These are phyloP conservation scores for Ganoderma sinense DNA, from an alignment of 1,284 basidiomycete species.

Conservation along the genomic window DNA sequence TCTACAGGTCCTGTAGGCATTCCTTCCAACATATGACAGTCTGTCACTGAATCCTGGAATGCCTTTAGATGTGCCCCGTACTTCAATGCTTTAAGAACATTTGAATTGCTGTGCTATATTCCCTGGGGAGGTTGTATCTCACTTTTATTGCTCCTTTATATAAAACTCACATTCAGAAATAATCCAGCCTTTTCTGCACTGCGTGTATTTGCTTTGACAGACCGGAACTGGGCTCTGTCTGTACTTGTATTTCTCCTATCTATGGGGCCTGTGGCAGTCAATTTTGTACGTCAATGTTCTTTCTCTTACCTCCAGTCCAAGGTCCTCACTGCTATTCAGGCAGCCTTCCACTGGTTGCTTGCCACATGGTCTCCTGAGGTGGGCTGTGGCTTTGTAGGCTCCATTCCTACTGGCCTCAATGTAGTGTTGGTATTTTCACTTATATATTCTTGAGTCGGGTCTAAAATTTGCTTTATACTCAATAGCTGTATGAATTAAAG, in stretches of 20 bases:
- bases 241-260: not conserved
- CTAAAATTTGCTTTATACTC: not conserved
- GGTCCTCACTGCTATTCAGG: not conserved
- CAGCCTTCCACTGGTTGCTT: not conserved
- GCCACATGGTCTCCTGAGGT: too few species aligned
- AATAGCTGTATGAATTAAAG: not conserved
- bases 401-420: too few species aligned
- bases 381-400: too few species aligned
- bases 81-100: not conserved
- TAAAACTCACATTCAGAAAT: not conserved
- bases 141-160: too few species aligned
- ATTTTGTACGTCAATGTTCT: constrained; percentile 1
- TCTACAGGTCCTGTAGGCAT: not conserved
- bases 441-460: not conserved
- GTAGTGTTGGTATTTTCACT: too few species aligned
- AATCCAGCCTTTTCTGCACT: constrained; percentile 16
- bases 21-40: too few species aligned
- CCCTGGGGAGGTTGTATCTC: not conserved
- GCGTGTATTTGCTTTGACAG: constrained; percentile 14
- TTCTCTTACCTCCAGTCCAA: rapidly evolving
- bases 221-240: not conserved
- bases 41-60: not conserved
- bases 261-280: constrained; percentile 1
- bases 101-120: not conserved
- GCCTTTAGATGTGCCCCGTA: constrained; percentile 2